Evolutionary conservation across 495 filamentous ascomycete species (phyloP).

Genomic region (Trypethelium eluteriae): DNA sequence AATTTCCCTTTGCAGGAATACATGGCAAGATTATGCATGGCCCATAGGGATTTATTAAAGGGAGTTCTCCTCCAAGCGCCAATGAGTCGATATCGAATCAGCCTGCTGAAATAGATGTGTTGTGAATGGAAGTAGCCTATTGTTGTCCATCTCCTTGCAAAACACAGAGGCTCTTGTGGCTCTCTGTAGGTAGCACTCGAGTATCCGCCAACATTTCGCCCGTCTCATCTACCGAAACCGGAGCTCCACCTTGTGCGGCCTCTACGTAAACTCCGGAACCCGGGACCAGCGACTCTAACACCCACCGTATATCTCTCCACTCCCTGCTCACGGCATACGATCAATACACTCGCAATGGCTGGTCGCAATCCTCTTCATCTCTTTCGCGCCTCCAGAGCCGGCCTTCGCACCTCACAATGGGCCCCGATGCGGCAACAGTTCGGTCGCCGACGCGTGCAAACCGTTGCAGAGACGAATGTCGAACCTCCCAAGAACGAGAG

Average conservation of each 20-base stretch:
- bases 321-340: background rate
- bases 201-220: background rate
- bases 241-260: background rate
- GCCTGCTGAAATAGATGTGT: no score
- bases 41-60: no score
- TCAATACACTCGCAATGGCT: background rate
- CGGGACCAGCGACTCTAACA: background rate
- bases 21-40: no score
- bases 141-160: no score
- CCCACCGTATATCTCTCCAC: background rate
- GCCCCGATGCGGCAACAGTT: background rate
- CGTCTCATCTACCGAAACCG: background rate
- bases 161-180: no score
- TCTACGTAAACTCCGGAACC: background rate
- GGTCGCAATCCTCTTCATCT: background rate
- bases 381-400: background rate
- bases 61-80: no score
- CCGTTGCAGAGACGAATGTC: background rate
- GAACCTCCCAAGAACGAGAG: constrained; percentile 36
- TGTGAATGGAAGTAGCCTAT: no score
- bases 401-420: background rate
- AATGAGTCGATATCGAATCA: no score
- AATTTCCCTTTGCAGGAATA: no score
- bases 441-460: constrained; percentile 4
- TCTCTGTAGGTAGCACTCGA: no score